Evolutionary conservation across 768 basidiomycete genomes (phyloP), one percentile per base, ranked within the genome.

Genomic region (Trametes elegans): DNA sequence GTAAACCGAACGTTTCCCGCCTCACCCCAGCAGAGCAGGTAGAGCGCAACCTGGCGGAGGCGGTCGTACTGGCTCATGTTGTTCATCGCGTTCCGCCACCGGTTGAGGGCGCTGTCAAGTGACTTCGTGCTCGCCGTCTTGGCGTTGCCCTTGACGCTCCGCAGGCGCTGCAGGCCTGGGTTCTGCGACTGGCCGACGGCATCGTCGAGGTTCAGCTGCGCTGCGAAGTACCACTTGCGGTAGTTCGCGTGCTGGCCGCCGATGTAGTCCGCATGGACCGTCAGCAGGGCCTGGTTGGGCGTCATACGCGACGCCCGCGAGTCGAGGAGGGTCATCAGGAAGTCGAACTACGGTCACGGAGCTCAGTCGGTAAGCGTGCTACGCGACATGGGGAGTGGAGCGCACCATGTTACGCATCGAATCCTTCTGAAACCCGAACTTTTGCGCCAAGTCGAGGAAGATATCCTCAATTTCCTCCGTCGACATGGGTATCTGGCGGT

Each of bases 221-320:
- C 94, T 32, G 97, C 97, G 70, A 98, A 99, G 70, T 99, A 99
- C 97, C 97, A 98, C 73, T 98, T 98, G 70, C 97, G 90, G 72
- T 98, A 98, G 76, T 98, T 98, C 63, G 97, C 97, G 68, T 98
- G 90, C 67, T 93, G 91, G 41, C 97, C 97, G 53, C 97, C 97
- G 57, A 99, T 98, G 73, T 98, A 99, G 72, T 99, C 96, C 49
- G 96, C 96, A 69, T 99, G 97, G 21, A 99, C 80, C 32, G 97
- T 98, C 59, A 97, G 80, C 41, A 99, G 82, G 2, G 97, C 97
- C 66, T 98, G 95, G 68, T 90, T 90, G 10, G 97, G 94, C 7
- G 90, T 84, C 96, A 98, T 98, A 58, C 97, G 88, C 19, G 95
- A 98, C n/a, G 96, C 92, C 55, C 92, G 85, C 39, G 94, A 97